Conservation (phyloP, 2,329 filamentous ascomycete genomes). For the Aspergillus felis region DNA sequence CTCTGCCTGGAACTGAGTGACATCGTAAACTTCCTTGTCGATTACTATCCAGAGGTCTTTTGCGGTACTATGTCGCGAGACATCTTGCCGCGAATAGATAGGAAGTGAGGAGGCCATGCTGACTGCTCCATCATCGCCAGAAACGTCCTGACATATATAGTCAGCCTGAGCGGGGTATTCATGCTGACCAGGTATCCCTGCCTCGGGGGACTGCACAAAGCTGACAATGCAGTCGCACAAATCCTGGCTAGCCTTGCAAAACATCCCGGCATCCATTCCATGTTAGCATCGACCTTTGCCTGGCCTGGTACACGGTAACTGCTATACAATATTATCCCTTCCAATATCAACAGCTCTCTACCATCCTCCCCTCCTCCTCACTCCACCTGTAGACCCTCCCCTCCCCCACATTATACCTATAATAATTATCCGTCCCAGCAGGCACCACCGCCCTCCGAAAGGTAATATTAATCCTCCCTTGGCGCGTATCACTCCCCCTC, state of each 20-base stretch:
- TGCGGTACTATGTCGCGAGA: not conserved
- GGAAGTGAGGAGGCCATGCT: not conserved
- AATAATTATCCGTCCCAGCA: conserved; percentile 76
- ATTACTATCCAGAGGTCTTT: conserved; percentile 17
- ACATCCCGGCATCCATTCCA: too few species aligned
- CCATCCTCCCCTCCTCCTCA: conserved; percentile 31
- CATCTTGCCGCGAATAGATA: not conserved
- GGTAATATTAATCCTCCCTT: conserved; percentile 71
- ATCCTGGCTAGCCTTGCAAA: too few species aligned
- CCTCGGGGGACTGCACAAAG: too few species aligned
- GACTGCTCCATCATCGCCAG: not conserved
- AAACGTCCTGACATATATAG: not conserved
- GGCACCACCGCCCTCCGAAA: conserved; percentile 68
- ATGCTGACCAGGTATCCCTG: not conserved
- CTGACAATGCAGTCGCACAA: too few species aligned
- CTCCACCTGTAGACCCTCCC: conserved; percentile 69
- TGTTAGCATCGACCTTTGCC: too few species aligned
- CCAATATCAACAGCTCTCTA: not conserved
- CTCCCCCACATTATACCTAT: conserved; percentile 74
- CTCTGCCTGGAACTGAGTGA: conserved; percentile 17
- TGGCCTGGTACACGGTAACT: too few species aligned
- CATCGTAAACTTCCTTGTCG: conserved; percentile 16
- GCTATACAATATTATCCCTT: not conserved
- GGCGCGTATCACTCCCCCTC: conserved; percentile 60
- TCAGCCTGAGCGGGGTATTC: not conserved